These are phyloP conservation scores for Kodamaea sp. DNA, from an alignment of 1,139 yeast genomes.

Conservation along the genomic window DNA sequence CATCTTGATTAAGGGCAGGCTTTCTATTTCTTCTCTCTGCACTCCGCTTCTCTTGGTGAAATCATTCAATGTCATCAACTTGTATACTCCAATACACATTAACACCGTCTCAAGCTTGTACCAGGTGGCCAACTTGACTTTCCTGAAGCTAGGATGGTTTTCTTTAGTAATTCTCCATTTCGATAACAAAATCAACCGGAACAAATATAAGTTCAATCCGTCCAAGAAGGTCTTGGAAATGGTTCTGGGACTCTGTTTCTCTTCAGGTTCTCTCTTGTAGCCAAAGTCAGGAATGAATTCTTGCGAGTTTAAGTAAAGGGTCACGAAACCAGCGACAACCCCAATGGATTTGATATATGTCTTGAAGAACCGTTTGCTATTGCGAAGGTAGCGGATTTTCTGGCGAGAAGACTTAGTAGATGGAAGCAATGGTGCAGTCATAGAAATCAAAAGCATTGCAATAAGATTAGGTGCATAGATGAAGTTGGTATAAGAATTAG, in stretches of 20 bases:
- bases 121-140: slow-evolving; percentile 31
- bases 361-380: slow-evolving; percentile 33
- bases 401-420: slow-evolving; percentile 21
- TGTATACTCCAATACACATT: slow-evolving; percentile 42
- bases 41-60: slow-evolving; percentile 20
- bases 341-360: slow-evolving; percentile 40
- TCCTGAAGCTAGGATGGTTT: slow-evolving; percentile 36
- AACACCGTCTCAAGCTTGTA: slow-evolving; percentile 34
- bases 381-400: slow-evolving; percentile 12
- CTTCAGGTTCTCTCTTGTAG: slow-evolving; percentile 13
- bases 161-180: slow-evolving; percentile 47
- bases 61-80: slow-evolving; percentile 42
- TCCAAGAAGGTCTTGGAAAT: slow-evolving; percentile 32
- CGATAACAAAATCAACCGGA: slow-evolving; percentile 37
- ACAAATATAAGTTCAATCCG: slow-evolving; percentile 34
- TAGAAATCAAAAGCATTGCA: slow-evolving; percentile 35
- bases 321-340: slow-evolving; percentile 32
- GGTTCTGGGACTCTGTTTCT: slow-evolving; percentile 21
- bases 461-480: slow-evolving; percentile 40
- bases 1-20: slow-evolving; percentile 13
- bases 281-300: slow-evolving; percentile 29
- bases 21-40: slow-evolving; percentile 1
- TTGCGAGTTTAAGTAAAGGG: slow-evolving; percentile 29
- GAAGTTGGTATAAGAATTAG: slow-evolving; percentile 38
- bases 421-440: slow-evolving; percentile 29